Conservation (phyloP, 1,139 yeast species). For the Lodderomyces parapsilosis region DNA sequence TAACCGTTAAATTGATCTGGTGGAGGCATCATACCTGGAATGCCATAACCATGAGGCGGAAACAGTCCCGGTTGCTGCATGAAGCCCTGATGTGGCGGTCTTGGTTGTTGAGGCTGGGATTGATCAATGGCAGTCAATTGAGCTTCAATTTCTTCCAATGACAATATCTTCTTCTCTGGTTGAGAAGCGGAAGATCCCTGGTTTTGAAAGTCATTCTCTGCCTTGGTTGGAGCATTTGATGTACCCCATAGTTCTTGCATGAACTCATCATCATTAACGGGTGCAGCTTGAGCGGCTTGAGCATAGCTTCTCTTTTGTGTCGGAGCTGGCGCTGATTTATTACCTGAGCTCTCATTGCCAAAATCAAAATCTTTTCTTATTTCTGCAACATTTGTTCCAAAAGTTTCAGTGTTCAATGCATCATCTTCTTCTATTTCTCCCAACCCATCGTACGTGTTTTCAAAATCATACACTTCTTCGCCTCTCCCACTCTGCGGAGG, state of each 20-base stretch:
- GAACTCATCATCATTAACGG: constrained; percentile 46
- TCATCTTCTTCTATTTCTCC: constrained; percentile 78
- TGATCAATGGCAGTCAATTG: constrained; percentile 55
- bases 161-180: constrained; percentile 48
- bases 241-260: constrained; percentile 53
- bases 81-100: constrained; percentile 16
- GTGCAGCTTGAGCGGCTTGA: constrained; percentile 44
- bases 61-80: constrained; percentile 19
- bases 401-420: constrained; percentile 83
- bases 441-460: constrained; percentile 80
- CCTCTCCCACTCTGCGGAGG: constrained; percentile 28
- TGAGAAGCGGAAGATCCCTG: constrained; percentile 14
- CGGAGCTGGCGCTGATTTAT: constrained; percentile 18
- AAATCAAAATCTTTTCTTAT: constrained; percentile 77
- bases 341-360: constrained; percentile 39
- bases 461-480: constrained; percentile 60
- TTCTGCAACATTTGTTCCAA: constrained; percentile 57
- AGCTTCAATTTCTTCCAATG: constrained; percentile 77
- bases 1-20: constrained; percentile 33
- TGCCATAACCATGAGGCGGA: constrained; percentile 30
- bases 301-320: constrained; percentile 63
- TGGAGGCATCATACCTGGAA: constrained; percentile 38
- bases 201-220: constrained; percentile 9
- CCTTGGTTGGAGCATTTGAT: constrained; percentile 29
- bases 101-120: constrained; percentile 21